Conservation (phyloP, 129 eudicot genomes). For the Gnaphalium uliginosum region DNA sequence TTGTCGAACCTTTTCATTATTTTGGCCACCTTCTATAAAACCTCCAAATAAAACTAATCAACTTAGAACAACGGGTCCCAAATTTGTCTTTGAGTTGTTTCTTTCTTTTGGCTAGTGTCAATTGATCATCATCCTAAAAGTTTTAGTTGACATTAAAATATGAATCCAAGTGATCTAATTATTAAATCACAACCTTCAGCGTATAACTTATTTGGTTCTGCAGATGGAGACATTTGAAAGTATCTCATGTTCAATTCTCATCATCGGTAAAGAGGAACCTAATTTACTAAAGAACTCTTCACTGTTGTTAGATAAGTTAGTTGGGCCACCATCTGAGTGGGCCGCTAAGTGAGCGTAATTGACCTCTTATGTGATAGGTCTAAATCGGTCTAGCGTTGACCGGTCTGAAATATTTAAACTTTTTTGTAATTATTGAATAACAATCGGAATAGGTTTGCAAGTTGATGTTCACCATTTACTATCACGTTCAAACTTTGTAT, state of each 20-base stretch:
- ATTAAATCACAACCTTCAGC: neutral
- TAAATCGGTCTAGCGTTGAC: too few relatives aligned
- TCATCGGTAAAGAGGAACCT: too few relatives aligned
- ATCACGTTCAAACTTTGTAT: neutral
- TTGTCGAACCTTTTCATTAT: slow-evolving; percentile 30
- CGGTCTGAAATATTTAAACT: too few relatives aligned
- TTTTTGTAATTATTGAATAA: too few relatives aligned
- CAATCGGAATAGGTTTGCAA: neutral
- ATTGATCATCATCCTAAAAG: slow-evolving; percentile 19
- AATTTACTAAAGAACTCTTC: too few relatives aligned
- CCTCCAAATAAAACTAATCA: slow-evolving; percentile 21
- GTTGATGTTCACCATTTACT: slow-evolving; percentile 15
- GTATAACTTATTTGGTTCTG: too few relatives aligned
- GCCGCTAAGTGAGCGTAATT: too few relatives aligned
- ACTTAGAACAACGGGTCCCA: slow-evolving; percentile 30
- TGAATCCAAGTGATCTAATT: slow-evolving; percentile 18
- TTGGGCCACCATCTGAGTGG: too few relatives aligned
- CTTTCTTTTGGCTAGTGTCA: slow-evolving; percentile 18
- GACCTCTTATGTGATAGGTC: too few relatives aligned
- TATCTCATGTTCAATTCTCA: too few relatives aligned
- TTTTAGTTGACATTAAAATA: slow-evolving; percentile 1
- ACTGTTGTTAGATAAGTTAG: too few relatives aligned
- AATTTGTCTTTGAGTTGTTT: slow-evolving; percentile 28
- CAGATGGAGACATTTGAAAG: too few relatives aligned
- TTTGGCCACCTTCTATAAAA: slow-evolving; percentile 18